A percentile compares a stretch with the other conserved stretches of the same genome.
phyloP scores from a whole-genome alignment of 805 yeast species.

The Sporopachydermia lactativora region DNA sequence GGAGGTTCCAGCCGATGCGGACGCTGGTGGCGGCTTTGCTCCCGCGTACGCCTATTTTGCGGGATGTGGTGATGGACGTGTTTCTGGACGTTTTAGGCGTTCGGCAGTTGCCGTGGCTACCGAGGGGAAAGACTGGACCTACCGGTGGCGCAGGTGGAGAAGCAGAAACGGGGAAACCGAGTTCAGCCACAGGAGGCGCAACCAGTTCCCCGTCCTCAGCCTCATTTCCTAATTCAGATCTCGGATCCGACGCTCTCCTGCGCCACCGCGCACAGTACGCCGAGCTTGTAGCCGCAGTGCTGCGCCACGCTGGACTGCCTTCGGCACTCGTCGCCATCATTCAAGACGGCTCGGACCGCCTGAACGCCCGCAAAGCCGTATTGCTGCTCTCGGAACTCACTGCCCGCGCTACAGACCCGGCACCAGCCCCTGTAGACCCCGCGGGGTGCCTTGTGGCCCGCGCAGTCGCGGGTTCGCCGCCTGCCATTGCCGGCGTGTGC shows the following conservation, averaged over 20 bases:
- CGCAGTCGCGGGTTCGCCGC: conserved; percentile 3
- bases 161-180: too few species aligned
- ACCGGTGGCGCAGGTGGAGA: too few species aligned
- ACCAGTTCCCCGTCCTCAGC: conserved; percentile 9
- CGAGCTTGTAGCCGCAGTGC: conserved; percentile 40
- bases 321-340: conserved; percentile 30
- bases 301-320: conserved; percentile 43
- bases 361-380: conserved; percentile 43
- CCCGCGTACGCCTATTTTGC: conserved; percentile 36
- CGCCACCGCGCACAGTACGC: conserved; percentile 56
- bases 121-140: too few species aligned
- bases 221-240: conserved; percentile 6
- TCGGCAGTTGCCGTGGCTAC: conserved; percentile 39
- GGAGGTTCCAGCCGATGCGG: conserved; percentile 39
- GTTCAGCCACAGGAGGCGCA: not conserved
- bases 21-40: conserved; percentile 48
- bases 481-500: conserved; percentile 26
- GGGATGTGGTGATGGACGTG: conserved; percentile 56
- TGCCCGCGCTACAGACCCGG: conserved; percentile 34
- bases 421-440: conserved; percentile 30
- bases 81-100: conserved; percentile 55
- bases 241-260: not conserved
- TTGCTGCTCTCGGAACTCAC: conserved; percentile 49
- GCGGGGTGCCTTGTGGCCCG: not conserved
- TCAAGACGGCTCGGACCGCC: conserved; percentile 28